A percentile compares a stretch with the other conserved stretches of the same genome.
Evolutionary conservation across 495 filamentous ascomycete species (phyloP).

Genomic region (Chaetomium fimeti): DNA sequence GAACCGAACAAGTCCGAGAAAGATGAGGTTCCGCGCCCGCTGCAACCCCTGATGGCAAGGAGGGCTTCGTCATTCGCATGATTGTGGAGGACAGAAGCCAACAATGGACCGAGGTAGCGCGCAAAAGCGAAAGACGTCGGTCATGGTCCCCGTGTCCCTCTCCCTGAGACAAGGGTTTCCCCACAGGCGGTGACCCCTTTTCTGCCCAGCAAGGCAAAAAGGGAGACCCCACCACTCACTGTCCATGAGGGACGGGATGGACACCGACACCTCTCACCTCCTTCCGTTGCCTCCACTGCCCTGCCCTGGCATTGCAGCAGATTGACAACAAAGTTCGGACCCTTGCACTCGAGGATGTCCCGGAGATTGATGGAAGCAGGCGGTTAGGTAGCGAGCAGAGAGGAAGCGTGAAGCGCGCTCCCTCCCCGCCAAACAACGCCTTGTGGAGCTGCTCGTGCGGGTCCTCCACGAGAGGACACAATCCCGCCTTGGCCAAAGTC

Average conservation of each 20-base stretch:
- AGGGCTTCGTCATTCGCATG: too few species aligned
- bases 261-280: neutral
- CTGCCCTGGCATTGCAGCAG: too few species aligned
- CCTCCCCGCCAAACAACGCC: neutral
- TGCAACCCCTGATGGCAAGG: too few species aligned
- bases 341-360: neutral
- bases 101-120: neutral
- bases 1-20: too few species aligned
- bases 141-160: neutral
- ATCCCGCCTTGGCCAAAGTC: neutral
- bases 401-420: neutral
- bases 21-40: too few species aligned
- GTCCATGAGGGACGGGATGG: neutral
- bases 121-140: too few species aligned
- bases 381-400: neutral
- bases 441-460: neutral
- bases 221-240: neutral
- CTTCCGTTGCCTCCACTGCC: neutral
- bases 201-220: conserved; percentile 12
- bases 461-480: neutral
- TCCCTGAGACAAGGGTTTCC: neutral
- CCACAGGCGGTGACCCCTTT: conserved; percentile 10
- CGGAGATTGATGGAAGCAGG: too few species aligned
- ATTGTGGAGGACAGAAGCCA: too few species aligned
- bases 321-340: neutral